phyloP scores from a whole-genome alignment of 768 basidiomycete genomes.

The Wakefieldia striispora region DNA sequence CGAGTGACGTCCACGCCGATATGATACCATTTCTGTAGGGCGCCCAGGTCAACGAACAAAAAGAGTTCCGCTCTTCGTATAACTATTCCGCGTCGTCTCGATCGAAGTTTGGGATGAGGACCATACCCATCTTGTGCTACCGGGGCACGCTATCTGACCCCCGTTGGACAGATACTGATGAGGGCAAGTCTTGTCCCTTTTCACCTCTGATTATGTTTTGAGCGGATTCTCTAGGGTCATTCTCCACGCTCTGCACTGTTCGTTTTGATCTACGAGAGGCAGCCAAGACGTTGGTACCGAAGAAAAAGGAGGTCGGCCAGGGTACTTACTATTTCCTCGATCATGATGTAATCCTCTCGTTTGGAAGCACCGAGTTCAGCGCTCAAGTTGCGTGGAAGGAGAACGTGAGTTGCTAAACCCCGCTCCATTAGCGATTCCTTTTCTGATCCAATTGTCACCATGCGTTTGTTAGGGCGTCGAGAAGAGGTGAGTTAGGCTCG shows the following conservation, averaged over 20 bases:
- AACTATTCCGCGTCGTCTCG: not conserved
- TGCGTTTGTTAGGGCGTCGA: not conserved
- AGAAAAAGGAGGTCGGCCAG: not conserved
- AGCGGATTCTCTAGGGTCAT: not conserved
- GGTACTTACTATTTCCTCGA: not conserved
- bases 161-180: slow-evolving; percentile 6
- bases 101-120: slow-evolving; percentile 1
- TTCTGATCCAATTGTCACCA: not conserved
- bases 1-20: not conserved
- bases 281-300: not conserved
- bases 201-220: too few relatives aligned
- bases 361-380: slow-evolving; percentile 2
- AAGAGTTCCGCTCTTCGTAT: slow-evolving; percentile 15
- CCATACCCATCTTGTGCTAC: not conserved
- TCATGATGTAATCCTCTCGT: not conserved
- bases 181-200: slow-evolving; percentile 2
- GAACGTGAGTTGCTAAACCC: not conserved
- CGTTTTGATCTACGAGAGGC: not conserved
- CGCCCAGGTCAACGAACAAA: slow-evolving; percentile 3
- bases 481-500: not conserved
- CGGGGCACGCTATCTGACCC: not conserved
- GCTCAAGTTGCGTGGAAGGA: slow-evolving; percentile 4
- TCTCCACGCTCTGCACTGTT: not conserved
- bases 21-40: not conserved
- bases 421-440: not conserved